Percentiles rank a stretch among this genome's conserved stretches.
Conservation (phyloP, 306 rosid species). For the Cicer yamashitae region DNA sequence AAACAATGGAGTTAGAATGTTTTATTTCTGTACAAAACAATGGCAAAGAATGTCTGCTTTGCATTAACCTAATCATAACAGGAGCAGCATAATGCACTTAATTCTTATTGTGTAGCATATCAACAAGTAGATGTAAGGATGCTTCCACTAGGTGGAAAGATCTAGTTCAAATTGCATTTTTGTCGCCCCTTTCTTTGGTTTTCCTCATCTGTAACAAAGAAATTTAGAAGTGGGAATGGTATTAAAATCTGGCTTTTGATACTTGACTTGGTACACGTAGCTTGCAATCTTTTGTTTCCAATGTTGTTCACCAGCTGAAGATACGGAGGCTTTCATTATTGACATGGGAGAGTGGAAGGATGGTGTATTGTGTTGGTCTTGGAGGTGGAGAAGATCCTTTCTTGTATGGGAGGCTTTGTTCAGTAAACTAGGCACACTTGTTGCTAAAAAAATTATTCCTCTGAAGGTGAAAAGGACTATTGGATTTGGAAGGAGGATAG, state of each 20-base stretch:
- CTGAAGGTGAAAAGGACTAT: neutral
- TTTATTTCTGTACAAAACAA: constrained; percentile 1
- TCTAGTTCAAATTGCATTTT: neutral
- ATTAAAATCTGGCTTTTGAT: neutral
- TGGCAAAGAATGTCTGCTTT: constrained; percentile 1
- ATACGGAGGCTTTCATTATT: neutral
- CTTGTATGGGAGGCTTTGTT: neutral
- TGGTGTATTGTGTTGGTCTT: neutral
- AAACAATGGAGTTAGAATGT: neutral
- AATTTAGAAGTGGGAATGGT: neutral
- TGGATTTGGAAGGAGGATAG: neutral
- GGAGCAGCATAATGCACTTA: constrained; percentile 21
- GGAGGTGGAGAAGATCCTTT: neutral
- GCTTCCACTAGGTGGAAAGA: neutral
- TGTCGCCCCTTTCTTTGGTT: neutral
- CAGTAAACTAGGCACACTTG: neutral
- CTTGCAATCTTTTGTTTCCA: neutral
- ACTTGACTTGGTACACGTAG: neutral
- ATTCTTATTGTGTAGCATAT: neutral
- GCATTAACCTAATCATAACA: constrained; percentile 24
- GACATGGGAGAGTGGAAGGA: neutral
- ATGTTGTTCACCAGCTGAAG: neutral
- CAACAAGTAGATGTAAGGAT: constrained; percentile 4
- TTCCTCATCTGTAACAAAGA: neutral
- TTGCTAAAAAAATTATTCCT: neutral